Base-by-base conservation (phyloP, 306 rosid species). In the Dalbergia cultrata region DNA sequence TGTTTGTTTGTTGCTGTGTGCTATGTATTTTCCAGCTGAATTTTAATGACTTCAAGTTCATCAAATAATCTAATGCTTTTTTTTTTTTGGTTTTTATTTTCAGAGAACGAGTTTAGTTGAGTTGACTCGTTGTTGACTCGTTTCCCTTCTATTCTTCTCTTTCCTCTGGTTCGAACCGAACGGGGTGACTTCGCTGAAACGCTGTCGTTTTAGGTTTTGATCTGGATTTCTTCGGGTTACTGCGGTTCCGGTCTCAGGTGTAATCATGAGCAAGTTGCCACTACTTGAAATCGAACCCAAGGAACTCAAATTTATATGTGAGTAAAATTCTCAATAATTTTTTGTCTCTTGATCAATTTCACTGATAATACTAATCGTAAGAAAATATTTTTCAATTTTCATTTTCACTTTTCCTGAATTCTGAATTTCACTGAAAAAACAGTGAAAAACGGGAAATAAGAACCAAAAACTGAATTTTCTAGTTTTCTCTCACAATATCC, bases 261-360 rank as follows among this genome's bases (percentile, higher is more conserved):
- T 58, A 83, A 85, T 83, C 83, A 95, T 95, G 98, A 90, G 78
- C 83, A 78, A 80, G 14, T 13, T 59, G 5, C 87, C 84, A 66
- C 78, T 93, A 66, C 85, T 95, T 74, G 90, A 90, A 78, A 89
- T 95, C 76, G 90, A 95, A 54, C 98, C 99, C 60, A 88, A 78
- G 68, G 96, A 95, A 82, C 89, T 95, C 88, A 80, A 88, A 72
- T 95, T 95, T 79, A 35, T 71, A 18, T 82, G 99, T 95, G 56
- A 93, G 97, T 85, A 45, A 47, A 22, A 22, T 37, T 64, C 61
- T 73, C 17, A 1, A 37, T 54, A 3, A 2, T 47, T 47, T 47
- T 47, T 43, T 9, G 11, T 7, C 47, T 43, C 5, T 47, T 62
- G 9, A 45, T 13, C 18, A 59, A 47, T 8, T 62, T n/a, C 34